These are phyloP conservation scores for Plicaturopsis crispa DNA, from an alignment of 768 basidiomycete genomes.

Conservation along the genomic window DNA sequence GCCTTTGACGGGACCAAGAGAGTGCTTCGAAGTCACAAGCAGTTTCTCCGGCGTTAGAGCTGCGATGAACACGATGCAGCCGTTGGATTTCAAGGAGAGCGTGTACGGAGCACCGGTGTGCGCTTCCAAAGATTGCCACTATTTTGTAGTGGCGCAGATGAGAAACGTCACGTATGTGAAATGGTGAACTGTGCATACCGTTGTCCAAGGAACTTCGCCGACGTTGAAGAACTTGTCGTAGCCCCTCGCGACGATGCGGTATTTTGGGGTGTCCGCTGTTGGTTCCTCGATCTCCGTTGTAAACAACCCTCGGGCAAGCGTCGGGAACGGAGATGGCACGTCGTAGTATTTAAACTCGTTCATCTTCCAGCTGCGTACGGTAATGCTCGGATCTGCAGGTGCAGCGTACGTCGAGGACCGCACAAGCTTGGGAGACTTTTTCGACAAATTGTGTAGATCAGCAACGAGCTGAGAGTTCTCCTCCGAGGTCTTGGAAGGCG, in stretches of 20 bases:
- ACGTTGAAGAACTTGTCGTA: conserved; percentile 99
- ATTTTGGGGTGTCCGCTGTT: conserved; percentile 22
- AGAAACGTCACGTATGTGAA: conserved; percentile 1
- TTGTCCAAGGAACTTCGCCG: conserved; percentile 92
- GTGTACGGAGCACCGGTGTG: conserved; percentile 76
- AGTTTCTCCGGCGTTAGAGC: conserved; percentile 71
- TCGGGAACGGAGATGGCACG: conserved; percentile 87
- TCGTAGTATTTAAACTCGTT: conserved; percentile 93
- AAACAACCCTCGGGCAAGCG: conserved; percentile 90
- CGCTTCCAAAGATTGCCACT: conserved; percentile 72
- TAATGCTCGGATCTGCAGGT: conserved; percentile 46
- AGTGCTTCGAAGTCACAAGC: conserved; percentile 89
- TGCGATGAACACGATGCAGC: conserved; percentile 93
- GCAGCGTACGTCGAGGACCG: conserved; percentile 47
- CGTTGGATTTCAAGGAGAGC: conserved; percentile 89
- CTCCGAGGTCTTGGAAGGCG: not conserved
- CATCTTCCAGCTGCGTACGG: conserved; percentile 91
- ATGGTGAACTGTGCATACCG: conserved; percentile 40
- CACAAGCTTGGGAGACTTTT: conserved; percentile 57
- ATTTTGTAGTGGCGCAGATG: not conserved
- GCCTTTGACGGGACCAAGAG: conserved; percentile 53
- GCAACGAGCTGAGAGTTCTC: conserved; percentile 57
- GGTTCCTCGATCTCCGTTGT: conserved; percentile 39
- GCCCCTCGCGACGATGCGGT: conserved; percentile 77
- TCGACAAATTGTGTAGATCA: conserved; percentile 43